Percentiles rank a stretch among this genome's conserved stretches.
phyloP scores from a whole-genome alignment of 148 eudicot species.

The Rhododendron mucronatum region DNA sequence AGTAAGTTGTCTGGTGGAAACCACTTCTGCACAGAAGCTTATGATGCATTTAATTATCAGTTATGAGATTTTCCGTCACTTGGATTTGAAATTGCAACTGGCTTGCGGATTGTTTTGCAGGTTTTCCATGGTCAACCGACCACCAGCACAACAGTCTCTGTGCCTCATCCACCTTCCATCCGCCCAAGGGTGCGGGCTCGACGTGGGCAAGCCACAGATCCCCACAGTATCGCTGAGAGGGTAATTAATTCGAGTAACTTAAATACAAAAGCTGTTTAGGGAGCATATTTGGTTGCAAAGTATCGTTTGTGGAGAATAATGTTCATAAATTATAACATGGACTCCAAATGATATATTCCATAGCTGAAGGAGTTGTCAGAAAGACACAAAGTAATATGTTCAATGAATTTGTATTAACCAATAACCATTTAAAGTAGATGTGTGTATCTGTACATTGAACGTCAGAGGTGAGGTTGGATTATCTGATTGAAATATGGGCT shows the following conservation, averaged over 20 bases:
- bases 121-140: slow-evolving; percentile 41
- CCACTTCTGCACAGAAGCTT: background rate
- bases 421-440: background rate
- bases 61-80: background rate
- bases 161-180: slow-evolving; percentile 45
- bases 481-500: background rate
- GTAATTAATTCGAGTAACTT: slow-evolving; percentile 16
- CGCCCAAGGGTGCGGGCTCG: slow-evolving; percentile 57
- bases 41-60: background rate
- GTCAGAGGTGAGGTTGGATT: background rate
- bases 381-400: background rate
- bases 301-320: background rate
- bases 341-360: background rate
- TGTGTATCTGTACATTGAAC: background rate
- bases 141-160: slow-evolving; percentile 29
- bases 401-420: background rate
- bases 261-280: background rate
- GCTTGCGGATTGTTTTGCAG: slow-evolving; percentile 17
- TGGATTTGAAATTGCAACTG: background rate
- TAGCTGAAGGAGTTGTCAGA: background rate
- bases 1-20: background rate
- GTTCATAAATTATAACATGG: background rate
- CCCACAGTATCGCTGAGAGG: slow-evolving; percentile 60
- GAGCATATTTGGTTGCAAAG: background rate
- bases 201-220: slow-evolving; percentile 62